Base-by-base conservation (phyloP, 805 yeast species). In the Starmerella kuoi region DNA sequence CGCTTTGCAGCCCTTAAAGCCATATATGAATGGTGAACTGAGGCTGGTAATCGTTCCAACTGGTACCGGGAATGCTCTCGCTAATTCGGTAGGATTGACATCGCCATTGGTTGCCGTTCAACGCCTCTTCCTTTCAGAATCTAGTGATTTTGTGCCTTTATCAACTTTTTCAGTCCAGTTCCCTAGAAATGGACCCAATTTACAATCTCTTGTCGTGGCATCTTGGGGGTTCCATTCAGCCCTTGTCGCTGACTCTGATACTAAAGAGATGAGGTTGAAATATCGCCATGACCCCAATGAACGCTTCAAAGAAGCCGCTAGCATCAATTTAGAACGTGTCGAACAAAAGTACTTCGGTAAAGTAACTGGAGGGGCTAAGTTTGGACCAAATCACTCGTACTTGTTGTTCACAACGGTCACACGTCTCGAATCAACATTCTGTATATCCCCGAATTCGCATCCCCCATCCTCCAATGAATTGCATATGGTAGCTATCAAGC, bases 171-270 rank as follows among this genome's bases (percentile, higher is more conserved):
- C 61, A 26, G 72, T 69, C 2, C 41, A 45, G 1, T 68, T 77
- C 42, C 73, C 76, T 15, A 19, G 36, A 39, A 15, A 58, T 62
- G 6, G 41, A 47, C 52, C 5, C 11, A 55, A 40, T 66, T 77
- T 55, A 45, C 72, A 47, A 4, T 53, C 59, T 3, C 35, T 60
- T 15, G 83, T 83, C 2, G 93, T 86, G 8, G 67, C 75, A 0
- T 81, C 94, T 0, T 77, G 94, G 83, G 93, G 79, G 0, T 73
- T 85, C 48, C 96, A 87, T 60, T 85, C 95, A 2, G 73, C 86
- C 3, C 60, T 87, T 38, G 86, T 87, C 2, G 87, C 87, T 24
- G 79, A 79, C 43, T 74, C 87, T 40, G 88, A 84, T 49, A 67
- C 76, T 0, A 76, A 78, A 0, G 79, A 78, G 50, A 61, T 79